Evolutionary conservation across 2,329 filamentous ascomycete genomes (phyloP), one percentile per base, ranked within the genome.

Genomic region (Teratosphaeria pseudoeucalypti): DNA sequence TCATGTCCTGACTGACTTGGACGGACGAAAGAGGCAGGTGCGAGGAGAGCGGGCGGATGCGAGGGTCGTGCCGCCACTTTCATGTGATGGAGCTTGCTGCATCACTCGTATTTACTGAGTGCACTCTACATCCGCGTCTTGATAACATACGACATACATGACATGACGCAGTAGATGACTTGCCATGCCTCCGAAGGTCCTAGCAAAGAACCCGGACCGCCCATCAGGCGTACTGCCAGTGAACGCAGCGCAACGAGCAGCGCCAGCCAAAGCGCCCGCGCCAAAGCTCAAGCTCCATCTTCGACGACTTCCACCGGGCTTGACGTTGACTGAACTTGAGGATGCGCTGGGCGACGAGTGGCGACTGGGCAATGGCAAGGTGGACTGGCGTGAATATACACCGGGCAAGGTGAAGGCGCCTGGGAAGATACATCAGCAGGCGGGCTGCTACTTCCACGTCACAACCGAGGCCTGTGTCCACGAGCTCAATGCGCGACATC

Each of bases 251-350:
- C 63, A 68, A 19, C 62, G 71, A 52, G 67, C 69, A 49, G 61
- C 62, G 52, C 57, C 64, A 39, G 39, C 63, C 34, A 80, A 82
- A 65, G 67, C 76, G 2, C 73, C 81, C 2, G 73, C 79, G 19
- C 81, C 85, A 59, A 88, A 89, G 61, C 82, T 95, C 69, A 97
- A 97, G 78, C 81, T 96, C 12, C 80, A 95, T 27, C 80, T 96
- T 58, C 85, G 95, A 57, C 84, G 92, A 60, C 82, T 99, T 3
- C 90, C 94, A 10, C 92, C 94, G 1, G 90, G 88, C 9, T 80
- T 99, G 72, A 95, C 89, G 0, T 83, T 89, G 68, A 74, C 81
- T 0, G 94, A 99, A 69, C 92, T 95, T 63, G 79, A 85, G 67
- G 74, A 77, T 14, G 80, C 85, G 9, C 73, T 96, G 12, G 92